A percentile compares a stretch with the other conserved stretches of the same genome.
phyloP scores from a whole-genome alignment of 202 grass and related monocot species.

The Cymbopogon flexuosus region DNA sequence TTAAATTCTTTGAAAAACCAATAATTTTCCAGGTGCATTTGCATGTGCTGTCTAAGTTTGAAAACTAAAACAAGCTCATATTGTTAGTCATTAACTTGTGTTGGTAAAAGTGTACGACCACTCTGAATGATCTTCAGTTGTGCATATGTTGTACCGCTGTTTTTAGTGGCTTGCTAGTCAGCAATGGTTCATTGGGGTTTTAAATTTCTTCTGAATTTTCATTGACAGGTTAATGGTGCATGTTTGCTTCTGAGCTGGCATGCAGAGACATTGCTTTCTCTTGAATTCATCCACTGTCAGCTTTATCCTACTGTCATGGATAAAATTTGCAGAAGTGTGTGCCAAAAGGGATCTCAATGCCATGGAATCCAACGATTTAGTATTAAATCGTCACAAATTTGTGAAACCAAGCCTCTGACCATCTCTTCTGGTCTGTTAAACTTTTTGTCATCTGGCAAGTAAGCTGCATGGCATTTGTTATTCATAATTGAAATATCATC shows the following conservation, averaged over 20 bases:
- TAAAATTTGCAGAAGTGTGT: conserved; percentile 56
- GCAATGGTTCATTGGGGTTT: not conserved
- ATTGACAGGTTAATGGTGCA: conserved; percentile 54
- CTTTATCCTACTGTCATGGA: conserved; percentile 60
- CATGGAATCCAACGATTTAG: conserved; percentile 50
- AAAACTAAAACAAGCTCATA: not conserved
- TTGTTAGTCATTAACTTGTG: conserved; percentile 16
- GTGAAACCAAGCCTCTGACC: conserved; percentile 42
- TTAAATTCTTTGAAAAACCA: not conserved
- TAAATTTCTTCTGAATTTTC: conserved; percentile 34
- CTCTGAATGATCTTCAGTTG: not conserved
- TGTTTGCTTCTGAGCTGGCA: conserved; percentile 66
- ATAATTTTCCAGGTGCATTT: not conserved
- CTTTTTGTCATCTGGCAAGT: conserved; percentile 76
- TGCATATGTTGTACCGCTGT: conserved; percentile 1
- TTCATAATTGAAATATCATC: conserved; percentile 1
- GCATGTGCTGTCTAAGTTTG: not conserved
- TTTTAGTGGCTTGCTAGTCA: conserved; percentile 17
- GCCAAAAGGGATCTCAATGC: conserved; percentile 36
- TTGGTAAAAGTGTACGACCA: not conserved
- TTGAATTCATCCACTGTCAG: conserved; percentile 70
- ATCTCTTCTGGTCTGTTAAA: conserved; percentile 49
- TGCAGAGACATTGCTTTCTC: conserved; percentile 51
- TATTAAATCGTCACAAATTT: conserved; percentile 62
- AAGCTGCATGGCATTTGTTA: conserved; percentile 23